These are phyloP conservation scores for Xerocomus potaroensis DNA, from an alignment of 768 basidiomycete species.

Conservation along the genomic window DNA sequence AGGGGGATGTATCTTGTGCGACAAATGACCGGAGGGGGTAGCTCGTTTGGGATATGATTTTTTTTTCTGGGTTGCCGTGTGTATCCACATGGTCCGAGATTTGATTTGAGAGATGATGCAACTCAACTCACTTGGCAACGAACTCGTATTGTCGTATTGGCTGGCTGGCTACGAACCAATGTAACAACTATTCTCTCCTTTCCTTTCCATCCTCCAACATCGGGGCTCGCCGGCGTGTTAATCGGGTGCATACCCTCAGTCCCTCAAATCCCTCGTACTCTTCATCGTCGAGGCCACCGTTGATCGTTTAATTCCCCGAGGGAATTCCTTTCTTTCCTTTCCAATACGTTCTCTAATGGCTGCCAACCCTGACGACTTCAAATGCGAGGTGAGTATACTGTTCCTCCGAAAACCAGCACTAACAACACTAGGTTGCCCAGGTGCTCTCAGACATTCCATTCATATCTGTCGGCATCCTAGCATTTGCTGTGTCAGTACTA, in stretches of 20 bases:
- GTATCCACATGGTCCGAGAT: constrained; percentile 18
- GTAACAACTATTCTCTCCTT: too few relatives aligned
- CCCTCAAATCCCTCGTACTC: too few relatives aligned
- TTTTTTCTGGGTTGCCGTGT: constrained; percentile 9
- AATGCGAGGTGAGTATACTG: constrained; percentile 40
- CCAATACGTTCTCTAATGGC: constrained; percentile 19
- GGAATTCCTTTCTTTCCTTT: constrained; percentile 13
- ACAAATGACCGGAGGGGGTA: constrained; percentile 65
- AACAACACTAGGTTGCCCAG: constrained; percentile 43
- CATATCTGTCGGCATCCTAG: constrained; percentile 61
- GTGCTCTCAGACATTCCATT: constrained; percentile 64
- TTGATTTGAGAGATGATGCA: constrained; percentile 8
- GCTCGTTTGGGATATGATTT: constrained; percentile 22
- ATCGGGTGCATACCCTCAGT: too few relatives aligned
- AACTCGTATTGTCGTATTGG: too few relatives aligned
- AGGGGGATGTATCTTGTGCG: constrained; percentile 67
- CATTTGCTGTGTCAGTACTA: constrained; percentile 56
- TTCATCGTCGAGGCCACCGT: too few relatives aligned
- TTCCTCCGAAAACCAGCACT: constrained; percentile 1
- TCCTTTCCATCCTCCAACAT: too few relatives aligned
- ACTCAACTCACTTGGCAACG: too few relatives aligned
- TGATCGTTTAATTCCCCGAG: constrained; percentile 2
- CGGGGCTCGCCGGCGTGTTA: too few relatives aligned
- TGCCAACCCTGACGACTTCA: constrained; percentile 23
- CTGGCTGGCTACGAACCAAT: too few relatives aligned